A percentile compares a stretch with the other conserved stretches of the same genome.
phyloP scores from a whole-genome alignment of 2,329 filamentous ascomycete species.

The Fusarium sp. region DNA sequence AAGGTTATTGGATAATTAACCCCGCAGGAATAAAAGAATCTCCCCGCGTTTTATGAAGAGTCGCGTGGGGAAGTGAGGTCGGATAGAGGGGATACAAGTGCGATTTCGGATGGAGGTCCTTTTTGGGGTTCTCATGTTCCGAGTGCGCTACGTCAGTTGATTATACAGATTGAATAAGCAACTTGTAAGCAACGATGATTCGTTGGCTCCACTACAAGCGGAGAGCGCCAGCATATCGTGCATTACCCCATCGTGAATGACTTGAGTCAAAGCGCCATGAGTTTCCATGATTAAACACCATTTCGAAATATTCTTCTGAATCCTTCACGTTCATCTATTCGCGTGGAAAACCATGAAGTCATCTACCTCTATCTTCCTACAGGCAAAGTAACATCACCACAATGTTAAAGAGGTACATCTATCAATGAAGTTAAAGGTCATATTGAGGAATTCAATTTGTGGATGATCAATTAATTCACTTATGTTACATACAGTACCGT shows the following conservation, averaged over 20 bases:
- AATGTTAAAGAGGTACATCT: too few relatives aligned
- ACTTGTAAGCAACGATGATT: not conserved
- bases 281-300: too few relatives aligned
- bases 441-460: too few relatives aligned
- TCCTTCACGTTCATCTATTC: too few relatives aligned
- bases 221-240: not conserved
- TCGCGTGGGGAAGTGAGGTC: not conserved
- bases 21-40: not conserved
- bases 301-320: too few relatives aligned
- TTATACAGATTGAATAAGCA: not conserved
- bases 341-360: too few relatives aligned
- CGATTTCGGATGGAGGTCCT: not conserved
- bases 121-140: not conserved
- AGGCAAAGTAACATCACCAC: too few relatives aligned
- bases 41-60: not conserved
- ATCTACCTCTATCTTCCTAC: too few relatives aligned
- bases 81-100: not conserved
- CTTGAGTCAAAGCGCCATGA: too few relatives aligned
- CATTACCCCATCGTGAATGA: not conserved
- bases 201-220: not conserved
- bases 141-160: not conserved
- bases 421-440: too few relatives aligned
- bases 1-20: not conserved
- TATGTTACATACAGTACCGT: too few relatives aligned
- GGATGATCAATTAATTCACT: too few relatives aligned